These are phyloP conservation scores for Hygrophila difformis DNA, from an alignment of 257 asterid species.

Conservation along the genomic window DNA sequence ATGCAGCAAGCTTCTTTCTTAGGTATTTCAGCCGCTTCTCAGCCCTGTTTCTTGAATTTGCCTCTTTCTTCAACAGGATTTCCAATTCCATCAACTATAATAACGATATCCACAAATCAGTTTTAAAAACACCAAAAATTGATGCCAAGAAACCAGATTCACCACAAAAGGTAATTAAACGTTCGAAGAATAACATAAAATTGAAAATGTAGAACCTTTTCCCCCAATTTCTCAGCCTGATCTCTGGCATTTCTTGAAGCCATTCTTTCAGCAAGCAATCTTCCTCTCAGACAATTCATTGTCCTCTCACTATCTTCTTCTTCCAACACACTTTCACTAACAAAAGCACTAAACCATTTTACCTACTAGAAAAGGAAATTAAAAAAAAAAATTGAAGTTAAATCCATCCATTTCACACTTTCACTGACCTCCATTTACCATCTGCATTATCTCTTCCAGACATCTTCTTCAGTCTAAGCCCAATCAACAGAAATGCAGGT, in stretches of 20 bases:
- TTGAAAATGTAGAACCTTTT: slow-evolving; percentile 53
- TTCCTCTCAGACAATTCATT: slow-evolving; percentile 62
- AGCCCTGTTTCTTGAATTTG: slow-evolving; percentile 62
- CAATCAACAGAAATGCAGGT: no score
- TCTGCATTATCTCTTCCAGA: slow-evolving; percentile 17
- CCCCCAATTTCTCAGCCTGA: slow-evolving; percentile 38
- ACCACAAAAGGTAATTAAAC: no score
- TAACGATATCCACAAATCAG: no score
- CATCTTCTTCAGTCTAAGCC: no score
- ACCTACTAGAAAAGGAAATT: neutral
- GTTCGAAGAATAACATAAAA: no score
- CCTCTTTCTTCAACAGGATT: slow-evolving; percentile 44
- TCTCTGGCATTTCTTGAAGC: slow-evolving; percentile 58
- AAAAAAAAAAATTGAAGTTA: neutral
- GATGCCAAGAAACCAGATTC: neutral
- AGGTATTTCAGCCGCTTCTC: slow-evolving; percentile 48
- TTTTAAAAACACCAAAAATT: no score
- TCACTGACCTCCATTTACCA: slow-evolving; percentile 19
- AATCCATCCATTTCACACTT: no score
- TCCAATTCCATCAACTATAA: slow-evolving; percentile 51
- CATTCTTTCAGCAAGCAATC: slow-evolving; percentile 69
- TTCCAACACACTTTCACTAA: slow-evolving; percentile 26
- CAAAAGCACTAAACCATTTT: neutral
- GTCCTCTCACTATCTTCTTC: slow-evolving; percentile 48
- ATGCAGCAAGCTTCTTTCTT: slow-evolving; percentile 41